Base-by-base conservation (phyloP, 768 basidiomycete species). In the Cubamyces lactineus region DNA sequence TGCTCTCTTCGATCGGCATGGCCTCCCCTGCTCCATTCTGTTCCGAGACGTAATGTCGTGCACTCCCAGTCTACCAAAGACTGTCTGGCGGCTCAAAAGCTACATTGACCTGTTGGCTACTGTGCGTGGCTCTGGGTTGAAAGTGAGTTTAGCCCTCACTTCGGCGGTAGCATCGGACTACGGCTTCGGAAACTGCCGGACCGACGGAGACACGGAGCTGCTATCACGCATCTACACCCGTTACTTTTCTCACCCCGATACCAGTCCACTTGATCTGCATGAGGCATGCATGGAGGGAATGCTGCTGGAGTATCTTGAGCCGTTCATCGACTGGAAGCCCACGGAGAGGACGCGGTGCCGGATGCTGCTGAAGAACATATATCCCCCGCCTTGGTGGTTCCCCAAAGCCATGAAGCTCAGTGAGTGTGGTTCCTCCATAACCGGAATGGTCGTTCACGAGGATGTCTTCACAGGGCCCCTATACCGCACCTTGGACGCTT, bases 61-160 rank as follows among this genome's bases (percentile, higher is more conserved):
- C 15, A 57, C 66, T 6, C 71, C 70, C 0, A 11, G n/a, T 1
- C 9, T 41, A 2, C 50, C 49, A 30, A 69, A 70, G 41, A 76
- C 77, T 7, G 78, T 78, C 15, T 80, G 78, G 78, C 17, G 69
- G 30, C 69, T 80, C 43, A 80, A 77, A 65, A 70, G 72, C 49
- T 72, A 69, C 52, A 61, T 72, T 45, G 58, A 53, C 19, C 41
- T 19, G 23, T 41, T 53, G 42, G 51, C 45, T 17, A 3, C 24
- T 8, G 21, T 30, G 17, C 34, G 34, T 34, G 34, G 34, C 34
- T 34, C 34, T 5, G 1, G 9, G 11, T 5, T 34, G 34, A 15
- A 16, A 26, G 34, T 30, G 6, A 13, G 28, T 13, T 43, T 57
- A 23, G 9, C 13, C 21, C 53, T 67, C 13, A 30, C 26, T 3